Conservation (phyloP, 495 filamentous ascomycete species). For the Aspergillus hancockii region DNA sequence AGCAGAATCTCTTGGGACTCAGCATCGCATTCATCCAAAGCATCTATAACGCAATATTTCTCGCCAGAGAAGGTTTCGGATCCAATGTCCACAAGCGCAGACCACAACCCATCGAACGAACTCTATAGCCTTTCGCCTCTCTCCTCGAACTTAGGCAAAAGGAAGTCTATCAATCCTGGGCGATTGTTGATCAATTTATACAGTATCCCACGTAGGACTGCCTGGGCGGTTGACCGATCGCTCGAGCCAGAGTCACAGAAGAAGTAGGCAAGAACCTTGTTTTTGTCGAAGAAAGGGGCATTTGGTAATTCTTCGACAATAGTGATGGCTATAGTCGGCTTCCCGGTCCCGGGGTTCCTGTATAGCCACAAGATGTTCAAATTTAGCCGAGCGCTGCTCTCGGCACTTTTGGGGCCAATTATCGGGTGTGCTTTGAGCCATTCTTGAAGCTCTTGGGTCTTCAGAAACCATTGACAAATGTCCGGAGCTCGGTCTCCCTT, state of each 20-base stretch:
- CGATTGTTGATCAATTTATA: neutral
- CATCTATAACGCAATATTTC: slow-evolving; percentile 29
- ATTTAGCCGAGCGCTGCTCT: too few species aligned
- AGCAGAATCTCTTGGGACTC: slow-evolving; percentile 22
- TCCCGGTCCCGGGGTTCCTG: slow-evolving; percentile 24
- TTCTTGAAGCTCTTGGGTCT: slow-evolving; percentile 17
- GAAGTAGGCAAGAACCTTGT: neutral
- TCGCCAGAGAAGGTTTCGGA: neutral
- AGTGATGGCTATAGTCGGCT: slow-evolving; percentile 13
- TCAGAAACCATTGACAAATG: slow-evolving; percentile 29
- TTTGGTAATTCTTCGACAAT: slow-evolving; percentile 1
- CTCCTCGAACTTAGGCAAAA: neutral
- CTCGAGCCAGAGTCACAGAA: neutral
- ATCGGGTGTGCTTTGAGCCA: slow-evolving; percentile 11
- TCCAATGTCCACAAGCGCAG: slow-evolving; percentile 1
- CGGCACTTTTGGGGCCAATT: too few species aligned
- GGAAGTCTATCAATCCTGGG: neutral
- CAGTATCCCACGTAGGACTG: neutral
- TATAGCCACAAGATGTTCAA: slow-evolving; percentile 24
- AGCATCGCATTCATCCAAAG: slow-evolving; percentile 30
- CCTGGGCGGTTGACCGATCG: neutral
- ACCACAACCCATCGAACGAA: slow-evolving; percentile 13
- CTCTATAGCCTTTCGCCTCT: neutral
- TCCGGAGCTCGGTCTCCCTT: slow-evolving; percentile 23
- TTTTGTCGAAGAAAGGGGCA: neutral